Evolutionary conservation across 495 filamentous ascomycete species (phyloP), one percentile per base, ranked within the genome.

Genomic region (Annulohypoxylon moriforme): DNA sequence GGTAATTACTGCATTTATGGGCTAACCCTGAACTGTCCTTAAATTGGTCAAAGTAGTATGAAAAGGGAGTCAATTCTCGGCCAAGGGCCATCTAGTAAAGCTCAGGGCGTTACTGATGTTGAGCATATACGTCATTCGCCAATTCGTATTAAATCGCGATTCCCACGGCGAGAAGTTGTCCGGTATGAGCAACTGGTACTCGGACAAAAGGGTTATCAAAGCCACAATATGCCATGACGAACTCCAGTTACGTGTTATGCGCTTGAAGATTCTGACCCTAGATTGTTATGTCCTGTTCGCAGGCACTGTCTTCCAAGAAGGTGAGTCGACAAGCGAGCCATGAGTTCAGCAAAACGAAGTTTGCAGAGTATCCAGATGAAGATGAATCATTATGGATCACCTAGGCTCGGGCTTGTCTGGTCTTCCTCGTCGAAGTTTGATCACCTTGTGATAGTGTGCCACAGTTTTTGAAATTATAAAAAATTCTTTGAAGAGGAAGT

Each of bases 351-450:
- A 29, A 57, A 58, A 57, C 67, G 42, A 64, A 60, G 67, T 53
- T 53, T 55, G 50, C 47, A 27, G 22, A 69, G 55, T 52, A 29
- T 25, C 22, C 8, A 10, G 20, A 25, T 29, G 34, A n/a, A 44
- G 40, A 18, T 44, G n/a, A 44, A 44, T 44, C 40, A 44, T 44
- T 18, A 34, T 47, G 66, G 56, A 24, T 36, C 22, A 46, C 4
- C n/a, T 34, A 22, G 36, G 60, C 33, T 34, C 44, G 20, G 27
- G 60, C 25, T 34, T 46, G 60, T 56, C 61, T 56, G 33, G 38
- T 47, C 36, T 47, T 52, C 68, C 56, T 69, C 67, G 36, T 53
- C 22, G 46, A 49, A 53, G 68, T 65, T 60, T 70, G 68, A 70
- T 70, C 60, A 65, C 25, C 68, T 65, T 25, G 22, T 31, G 16